Base-by-base conservation (phyloP, 192 early-diverging fungal genomes). In the Podila verticillata region DNA sequence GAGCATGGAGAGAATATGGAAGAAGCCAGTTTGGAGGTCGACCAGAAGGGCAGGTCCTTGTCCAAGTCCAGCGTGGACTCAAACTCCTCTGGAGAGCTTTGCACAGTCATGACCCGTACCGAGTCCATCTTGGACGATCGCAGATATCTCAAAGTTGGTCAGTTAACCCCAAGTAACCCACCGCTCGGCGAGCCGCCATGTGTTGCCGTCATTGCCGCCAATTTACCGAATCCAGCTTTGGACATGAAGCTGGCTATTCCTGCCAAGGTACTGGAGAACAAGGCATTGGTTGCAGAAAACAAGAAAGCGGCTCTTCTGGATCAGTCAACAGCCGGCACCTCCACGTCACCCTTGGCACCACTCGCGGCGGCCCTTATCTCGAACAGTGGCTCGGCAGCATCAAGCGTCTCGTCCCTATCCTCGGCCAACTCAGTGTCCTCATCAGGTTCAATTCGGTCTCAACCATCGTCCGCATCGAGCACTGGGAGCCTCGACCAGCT, bases 61-160 rank as follows among this genome's bases (percentile, higher is more conserved):
- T 29, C 65, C 7, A 57, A 22, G n/a, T 28, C 31, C 5, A 17
- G 57, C 3, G 47, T 54, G 65, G 34, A 51, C 29, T 39, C 62
- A 6, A 56, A 36, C 24, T 63, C 51, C 4, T 56, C 59, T 17
- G 57, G 66, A 0, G 74, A 59, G 19, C n/a, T 70, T 15, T 20
- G 34, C 24, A 70, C 74, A n/a, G 74, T 51, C 17, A 77, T 77
- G 74, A 65, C 74, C 5, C 74, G 74, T 19, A 77, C 74, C 4
- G 74, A 77, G 22, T 65, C 74, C 17, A 77, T 77, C 64, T 67
- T 77, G 17, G 74, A 65, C 28, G 74, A 77, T 5, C 74, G 74
- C 15, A 51, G 74, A 7, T 77, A 77, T 32, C 44, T 77, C 12
- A 77, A 65, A 47, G 67, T 61, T 24, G 74, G 67, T 5, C 74